Evolutionary conservation across 1,139 yeast species (phyloP).

Genomic region (Diutina sp.): DNA sequence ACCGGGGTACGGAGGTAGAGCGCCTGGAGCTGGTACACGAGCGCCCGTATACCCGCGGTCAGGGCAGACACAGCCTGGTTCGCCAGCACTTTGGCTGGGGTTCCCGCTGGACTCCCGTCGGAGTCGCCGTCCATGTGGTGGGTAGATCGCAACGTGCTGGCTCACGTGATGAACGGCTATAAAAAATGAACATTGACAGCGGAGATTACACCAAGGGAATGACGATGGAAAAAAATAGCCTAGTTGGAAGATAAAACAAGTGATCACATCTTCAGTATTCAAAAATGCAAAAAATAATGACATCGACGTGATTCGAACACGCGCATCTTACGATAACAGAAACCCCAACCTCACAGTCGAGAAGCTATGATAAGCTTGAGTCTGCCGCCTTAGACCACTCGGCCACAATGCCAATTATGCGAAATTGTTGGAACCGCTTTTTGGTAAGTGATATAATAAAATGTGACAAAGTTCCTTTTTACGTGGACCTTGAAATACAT

Average conservation of each 20-base stretch:
- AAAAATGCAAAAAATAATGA: background rate
- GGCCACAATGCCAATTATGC: background rate
- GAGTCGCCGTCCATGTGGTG: background rate
- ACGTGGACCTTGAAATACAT: no score
- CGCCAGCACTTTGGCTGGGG: background rate
- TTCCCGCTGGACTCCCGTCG: background rate
- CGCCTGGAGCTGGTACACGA: slow-evolving; percentile 67
- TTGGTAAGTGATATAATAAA: no score
- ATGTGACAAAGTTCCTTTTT: no score
- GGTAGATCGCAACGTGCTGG: background rate
- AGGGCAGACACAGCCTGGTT: slow-evolving; percentile 12
- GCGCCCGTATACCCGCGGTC: slow-evolving; percentile 76
- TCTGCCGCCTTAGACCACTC: background rate
- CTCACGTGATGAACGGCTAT: background rate
- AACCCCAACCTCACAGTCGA: background rate
- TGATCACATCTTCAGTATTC: no score
- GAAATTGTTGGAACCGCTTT: background rate
- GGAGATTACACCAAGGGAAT: no score
- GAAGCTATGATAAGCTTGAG: background rate
- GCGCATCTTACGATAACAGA: background rate
- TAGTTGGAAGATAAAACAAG: no score
- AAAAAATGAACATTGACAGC: no score
- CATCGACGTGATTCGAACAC: background rate
- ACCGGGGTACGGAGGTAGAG: slow-evolving; percentile 74
- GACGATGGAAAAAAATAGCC: no score